Percentiles rank a stretch among this genome's conserved stretches.
Evolutionary conservation across 2,329 filamentous ascomycete species (phyloP).

Genomic region (Aspergillus terreus): DNA sequence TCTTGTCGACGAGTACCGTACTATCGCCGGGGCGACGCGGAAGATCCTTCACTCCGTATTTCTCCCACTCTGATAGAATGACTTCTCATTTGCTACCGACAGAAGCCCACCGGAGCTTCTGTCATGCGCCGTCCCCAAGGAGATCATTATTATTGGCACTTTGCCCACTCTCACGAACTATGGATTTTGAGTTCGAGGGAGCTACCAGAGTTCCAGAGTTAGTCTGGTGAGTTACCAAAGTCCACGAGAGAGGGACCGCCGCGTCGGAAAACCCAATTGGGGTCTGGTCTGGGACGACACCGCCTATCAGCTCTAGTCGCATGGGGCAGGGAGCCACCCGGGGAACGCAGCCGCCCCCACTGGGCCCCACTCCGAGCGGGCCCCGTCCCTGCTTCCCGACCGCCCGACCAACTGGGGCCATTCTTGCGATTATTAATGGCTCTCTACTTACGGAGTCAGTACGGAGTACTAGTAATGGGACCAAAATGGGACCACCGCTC

Average conservation of each 20-base stretch:
- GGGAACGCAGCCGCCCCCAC: slow-evolving; percentile 24
- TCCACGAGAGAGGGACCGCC: neutral
- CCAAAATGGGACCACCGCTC: too few species aligned
- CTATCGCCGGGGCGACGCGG: slow-evolving; percentile 13
- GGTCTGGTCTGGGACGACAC: neutral
- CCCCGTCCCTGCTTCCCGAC: slow-evolving; percentile 19
- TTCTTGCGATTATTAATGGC: neutral
- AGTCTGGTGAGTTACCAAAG: neutral
- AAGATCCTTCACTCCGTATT: neutral
- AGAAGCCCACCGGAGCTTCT: too few species aligned
- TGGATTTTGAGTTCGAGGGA: neutral
- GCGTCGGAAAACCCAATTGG: neutral
- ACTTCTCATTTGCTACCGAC: neutral
- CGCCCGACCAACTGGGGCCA: neutral
- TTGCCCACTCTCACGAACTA: too few species aligned
- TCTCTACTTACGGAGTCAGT: too few species aligned
- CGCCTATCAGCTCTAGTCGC: neutral
- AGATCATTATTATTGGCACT: neutral
- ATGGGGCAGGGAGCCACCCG: slow-evolving; percentile 14
- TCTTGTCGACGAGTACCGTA: neutral
- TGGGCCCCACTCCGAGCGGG: slow-evolving; percentile 6
- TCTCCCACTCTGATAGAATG: neutral
- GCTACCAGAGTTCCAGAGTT: neutral
- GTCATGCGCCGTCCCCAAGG: neutral
- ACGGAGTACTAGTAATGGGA: too few species aligned